Percentiles rank a stretch among this genome's conserved stretches.
These are phyloP conservation scores for Pleoardoris graminearum DNA, from an alignment of 2,329 filamentous ascomycete genomes.

Conservation along the genomic window DNA sequence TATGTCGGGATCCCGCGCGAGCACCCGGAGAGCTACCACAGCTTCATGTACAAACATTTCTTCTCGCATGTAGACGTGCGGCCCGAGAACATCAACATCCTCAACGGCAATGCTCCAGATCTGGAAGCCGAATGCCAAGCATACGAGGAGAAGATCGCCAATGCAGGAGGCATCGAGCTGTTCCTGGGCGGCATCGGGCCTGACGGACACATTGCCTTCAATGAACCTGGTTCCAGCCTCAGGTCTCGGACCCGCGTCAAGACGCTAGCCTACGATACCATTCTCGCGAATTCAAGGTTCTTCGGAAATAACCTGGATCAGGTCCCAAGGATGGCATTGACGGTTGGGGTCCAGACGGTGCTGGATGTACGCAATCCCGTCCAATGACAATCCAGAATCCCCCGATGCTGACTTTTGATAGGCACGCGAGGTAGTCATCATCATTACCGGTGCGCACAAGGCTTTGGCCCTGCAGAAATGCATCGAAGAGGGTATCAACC, in stretches of 20 bases:
- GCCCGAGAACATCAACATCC: slow-evolving; percentile 80
- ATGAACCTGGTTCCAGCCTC: slow-evolving; percentile 81
- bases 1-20: slow-evolving; percentile 83
- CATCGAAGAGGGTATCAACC: slow-evolving; percentile 80
- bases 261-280: slow-evolving; percentile 84
- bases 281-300: slow-evolving; percentile 82
- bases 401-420: neutral
- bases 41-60: slow-evolving; percentile 92
- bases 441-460: slow-evolving; percentile 82
- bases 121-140: slow-evolving; percentile 75
- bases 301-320: slow-evolving; percentile 73
- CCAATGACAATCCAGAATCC: neutral
- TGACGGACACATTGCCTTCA: slow-evolving; percentile 89
- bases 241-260: slow-evolving; percentile 80
- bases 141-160: slow-evolving; percentile 78
- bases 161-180: slow-evolving; percentile 77
- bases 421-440: slow-evolving; percentile 71
- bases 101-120: slow-evolving; percentile 77
- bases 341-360: slow-evolving; percentile 82
- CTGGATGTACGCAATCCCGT: slow-evolving; percentile 58
- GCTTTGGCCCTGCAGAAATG: slow-evolving; percentile 77
- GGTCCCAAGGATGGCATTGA: slow-evolving; percentile 81
- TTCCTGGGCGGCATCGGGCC: slow-evolving; percentile 85
- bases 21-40: slow-evolving; percentile 84
- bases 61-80: slow-evolving; percentile 83